These are phyloP conservation scores for Osmanthus fragrans DNA, from an alignment of 257 asterid genomes.

Conservation along the genomic window DNA sequence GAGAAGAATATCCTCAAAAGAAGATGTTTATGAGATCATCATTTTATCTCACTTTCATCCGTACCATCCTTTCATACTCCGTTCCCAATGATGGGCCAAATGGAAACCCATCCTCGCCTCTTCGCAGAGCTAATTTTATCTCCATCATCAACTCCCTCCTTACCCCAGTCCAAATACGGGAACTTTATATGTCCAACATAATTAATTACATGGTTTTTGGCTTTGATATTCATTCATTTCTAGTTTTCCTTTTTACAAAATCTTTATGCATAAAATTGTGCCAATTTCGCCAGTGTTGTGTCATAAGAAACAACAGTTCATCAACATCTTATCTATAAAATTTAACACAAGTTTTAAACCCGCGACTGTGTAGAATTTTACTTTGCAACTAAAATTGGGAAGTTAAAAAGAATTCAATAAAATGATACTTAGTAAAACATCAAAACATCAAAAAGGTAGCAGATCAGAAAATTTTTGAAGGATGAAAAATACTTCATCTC, in stretches of 20 bases:
- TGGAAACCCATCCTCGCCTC: no score
- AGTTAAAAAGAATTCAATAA: not conserved
- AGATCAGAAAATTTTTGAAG: constrained; percentile 6
- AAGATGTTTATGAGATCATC: not conserved
- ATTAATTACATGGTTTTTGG: not conserved
- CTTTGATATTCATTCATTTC: not conserved
- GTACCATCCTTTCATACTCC: not conserved
- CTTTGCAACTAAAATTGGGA: no score
- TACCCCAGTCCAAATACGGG: constrained; percentile 51
- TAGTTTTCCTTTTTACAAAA: not conserved
- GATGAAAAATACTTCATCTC: not conserved
- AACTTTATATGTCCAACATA: not conserved
- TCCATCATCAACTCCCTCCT: constrained; percentile 57
- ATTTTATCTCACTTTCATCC: not conserved
- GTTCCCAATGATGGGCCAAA: constrained; percentile 21
- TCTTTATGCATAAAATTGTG: not conserved
- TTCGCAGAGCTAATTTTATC: constrained; percentile 36
- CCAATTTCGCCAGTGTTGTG: no score
- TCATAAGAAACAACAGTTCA: not conserved
- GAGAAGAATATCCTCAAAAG: not conserved
- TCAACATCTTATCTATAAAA: not conserved
- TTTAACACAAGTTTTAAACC: not conserved
- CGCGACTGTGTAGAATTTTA: not conserved
- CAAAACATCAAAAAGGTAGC: not conserved
- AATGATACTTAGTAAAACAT: not conserved